phyloP scores from a whole-genome alignment of 192 early-diverging fungal genomes.

The Geosiphon pyriformis region DNA sequence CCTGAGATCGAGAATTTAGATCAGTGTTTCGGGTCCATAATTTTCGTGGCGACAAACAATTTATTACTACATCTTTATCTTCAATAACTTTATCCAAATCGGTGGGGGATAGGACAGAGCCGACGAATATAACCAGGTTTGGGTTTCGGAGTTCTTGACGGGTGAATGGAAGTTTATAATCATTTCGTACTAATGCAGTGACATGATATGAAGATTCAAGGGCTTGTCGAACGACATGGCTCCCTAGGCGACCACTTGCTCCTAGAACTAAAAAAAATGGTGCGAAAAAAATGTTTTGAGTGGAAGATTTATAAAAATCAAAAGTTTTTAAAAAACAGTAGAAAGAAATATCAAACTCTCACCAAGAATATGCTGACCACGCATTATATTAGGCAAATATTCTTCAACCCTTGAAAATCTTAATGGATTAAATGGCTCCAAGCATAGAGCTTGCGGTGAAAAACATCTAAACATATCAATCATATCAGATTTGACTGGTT shows the following conservation, averaged over 20 bases:
- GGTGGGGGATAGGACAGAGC: constrained; percentile 29
- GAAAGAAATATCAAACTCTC: too few relatives aligned
- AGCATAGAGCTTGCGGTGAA: too few relatives aligned
- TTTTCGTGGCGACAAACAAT: constrained; percentile 31
- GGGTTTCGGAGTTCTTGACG: constrained; percentile 30
- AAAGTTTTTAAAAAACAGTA: not conserved
- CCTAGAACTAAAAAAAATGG: constrained; percentile 31
- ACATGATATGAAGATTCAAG: constrained; percentile 34
- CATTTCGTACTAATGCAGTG: constrained; percentile 34
- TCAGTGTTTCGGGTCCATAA: not conserved
- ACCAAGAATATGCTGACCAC: constrained; percentile 13
- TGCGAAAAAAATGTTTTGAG: not conserved
- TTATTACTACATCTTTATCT: constrained; percentile 37
- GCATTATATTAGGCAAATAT: not conserved
- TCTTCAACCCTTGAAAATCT: not conserved
- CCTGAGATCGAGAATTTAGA: not conserved
- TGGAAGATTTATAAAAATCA: constrained; percentile 3
- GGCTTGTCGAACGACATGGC: constrained; percentile 35
- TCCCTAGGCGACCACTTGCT: constrained; percentile 33
- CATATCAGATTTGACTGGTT: too few relatives aligned
- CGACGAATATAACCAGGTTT: constrained; percentile 34
- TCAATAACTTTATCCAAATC: constrained; percentile 36
- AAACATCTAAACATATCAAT: too few relatives aligned
- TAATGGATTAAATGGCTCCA: too few relatives aligned
- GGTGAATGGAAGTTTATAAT: constrained; percentile 27